These are phyloP conservation scores for Oldenlandia corymbosa DNA, from an alignment of 257 asterid genomes.

Conservation along the genomic window DNA sequence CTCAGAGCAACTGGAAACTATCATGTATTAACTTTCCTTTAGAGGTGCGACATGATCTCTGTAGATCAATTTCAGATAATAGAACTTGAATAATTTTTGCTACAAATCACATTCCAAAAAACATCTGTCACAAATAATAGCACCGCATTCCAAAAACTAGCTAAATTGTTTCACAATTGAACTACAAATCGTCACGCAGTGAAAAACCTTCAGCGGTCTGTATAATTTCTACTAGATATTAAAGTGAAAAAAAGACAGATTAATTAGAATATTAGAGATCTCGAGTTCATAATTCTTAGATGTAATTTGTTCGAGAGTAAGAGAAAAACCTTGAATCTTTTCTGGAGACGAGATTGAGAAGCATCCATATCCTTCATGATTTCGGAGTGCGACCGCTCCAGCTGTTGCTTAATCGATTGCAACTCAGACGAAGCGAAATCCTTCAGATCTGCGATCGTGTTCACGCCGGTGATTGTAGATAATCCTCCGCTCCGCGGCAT, in stretches of 20 bases:
- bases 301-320: neutral
- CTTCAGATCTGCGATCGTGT: constrained; percentile 64
- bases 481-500: constrained; percentile 33
- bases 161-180: too few relatives aligned
- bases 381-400: constrained; percentile 65
- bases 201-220: too few relatives aligned
- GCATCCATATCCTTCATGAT: constrained; percentile 72
- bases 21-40: neutral
- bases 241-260: too few relatives aligned
- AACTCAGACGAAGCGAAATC: constrained; percentile 43
- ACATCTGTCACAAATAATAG: neutral
- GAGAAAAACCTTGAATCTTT: constrained; percentile 62
- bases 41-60: neutral
- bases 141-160: neutral
- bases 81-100: neutral
- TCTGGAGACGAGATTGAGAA: constrained; percentile 64
- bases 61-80: neutral
- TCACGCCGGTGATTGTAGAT: constrained; percentile 36
- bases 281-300: neutral
- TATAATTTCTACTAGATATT: too few relatives aligned
- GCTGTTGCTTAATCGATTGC: constrained; percentile 50
- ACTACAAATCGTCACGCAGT: too few relatives aligned
- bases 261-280: neutral
- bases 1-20: too few relatives aligned
- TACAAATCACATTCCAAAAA: neutral